These are phyloP conservation scores for Solanum lycopersicoides DNA, from an alignment of 257 asterid genomes.

Conservation along the genomic window DNA sequence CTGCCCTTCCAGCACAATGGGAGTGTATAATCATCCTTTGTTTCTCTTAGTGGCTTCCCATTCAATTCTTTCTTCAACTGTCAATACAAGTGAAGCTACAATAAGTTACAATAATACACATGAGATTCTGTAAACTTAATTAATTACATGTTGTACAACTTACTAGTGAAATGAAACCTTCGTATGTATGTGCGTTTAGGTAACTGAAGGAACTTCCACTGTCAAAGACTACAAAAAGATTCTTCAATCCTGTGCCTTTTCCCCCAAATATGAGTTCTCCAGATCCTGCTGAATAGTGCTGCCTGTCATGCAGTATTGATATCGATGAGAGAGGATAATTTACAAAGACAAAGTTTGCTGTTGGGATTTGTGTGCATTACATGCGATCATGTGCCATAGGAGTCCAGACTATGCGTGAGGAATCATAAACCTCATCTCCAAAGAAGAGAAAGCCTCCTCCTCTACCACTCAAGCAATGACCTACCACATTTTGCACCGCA, in stretches of 20 bases:
- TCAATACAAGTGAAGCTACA: not conserved
- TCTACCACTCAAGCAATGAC: slow-evolving; percentile 68
- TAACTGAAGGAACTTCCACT: slow-evolving; percentile 96
- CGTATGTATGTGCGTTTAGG: slow-evolving; percentile 62
- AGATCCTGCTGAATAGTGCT: slow-evolving; percentile 71
- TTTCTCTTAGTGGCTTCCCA: slow-evolving; percentile 61
- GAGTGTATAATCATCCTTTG: slow-evolving; percentile 65
- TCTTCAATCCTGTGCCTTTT: slow-evolving; percentile 58
- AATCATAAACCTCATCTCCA: slow-evolving; percentile 74
- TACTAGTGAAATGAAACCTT: slow-evolving; percentile 54
- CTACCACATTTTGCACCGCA: slow-evolving; percentile 50
- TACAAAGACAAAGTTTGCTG: not conserved
- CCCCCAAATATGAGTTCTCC: slow-evolving; percentile 80
- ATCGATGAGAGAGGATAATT: not conserved
- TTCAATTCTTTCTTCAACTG: slow-evolving; percentile 58
- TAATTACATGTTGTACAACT: slow-evolving; percentile 7
- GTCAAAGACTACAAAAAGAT: slow-evolving; percentile 72
- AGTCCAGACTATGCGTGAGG: slow-evolving; percentile 71
- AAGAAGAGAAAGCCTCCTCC: slow-evolving; percentile 88
- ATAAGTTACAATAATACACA: not conserved
- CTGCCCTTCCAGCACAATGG: slow-evolving; percentile 89
- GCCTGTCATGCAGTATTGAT: slow-evolving; percentile 26
- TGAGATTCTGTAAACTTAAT: not conserved
- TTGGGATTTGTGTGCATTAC: slow-evolving; percentile 24
- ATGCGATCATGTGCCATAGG: slow-evolving; percentile 64